Conservation (phyloP, 495 filamentous ascomycete species). For the Aspergillus campestris region DNA sequence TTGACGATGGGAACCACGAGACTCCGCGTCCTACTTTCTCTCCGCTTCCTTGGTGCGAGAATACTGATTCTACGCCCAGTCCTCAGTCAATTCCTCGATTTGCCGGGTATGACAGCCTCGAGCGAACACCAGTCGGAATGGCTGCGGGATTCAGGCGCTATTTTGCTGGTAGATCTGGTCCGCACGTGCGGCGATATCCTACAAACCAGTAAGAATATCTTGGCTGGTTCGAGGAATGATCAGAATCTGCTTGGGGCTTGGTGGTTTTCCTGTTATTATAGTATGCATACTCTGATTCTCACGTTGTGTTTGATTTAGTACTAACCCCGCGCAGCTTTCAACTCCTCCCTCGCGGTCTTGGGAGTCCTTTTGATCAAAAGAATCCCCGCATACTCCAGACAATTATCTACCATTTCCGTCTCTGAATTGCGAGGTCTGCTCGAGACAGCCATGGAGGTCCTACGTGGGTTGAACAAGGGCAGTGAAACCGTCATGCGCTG, state of each 20-base stretch:
- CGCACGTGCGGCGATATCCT: not conserved
- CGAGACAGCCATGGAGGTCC: not conserved
- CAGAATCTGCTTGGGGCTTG: conserved; percentile 1
- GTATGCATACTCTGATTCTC: not conserved
- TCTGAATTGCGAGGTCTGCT: not conserved
- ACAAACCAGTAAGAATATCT: conserved; percentile 1
- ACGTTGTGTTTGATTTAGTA: too few relatives aligned
- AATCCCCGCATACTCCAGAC: too few relatives aligned
- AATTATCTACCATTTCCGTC: not conserved
- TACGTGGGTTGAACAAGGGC: not conserved
- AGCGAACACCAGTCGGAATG: too few relatives aligned
- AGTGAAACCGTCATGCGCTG: not conserved
- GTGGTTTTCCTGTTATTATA: conserved; percentile 5
- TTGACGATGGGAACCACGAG: not conserved
- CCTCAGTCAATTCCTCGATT: not conserved
- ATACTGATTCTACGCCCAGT: not conserved
- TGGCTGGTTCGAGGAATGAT: not conserved
- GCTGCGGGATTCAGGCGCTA: not conserved
- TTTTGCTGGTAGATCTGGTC: not conserved
- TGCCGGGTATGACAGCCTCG: too few relatives aligned
- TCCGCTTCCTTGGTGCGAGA: not conserved
- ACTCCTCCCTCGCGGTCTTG: too few relatives aligned
- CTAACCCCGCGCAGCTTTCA: too few relatives aligned
- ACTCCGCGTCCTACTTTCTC: not conserved
- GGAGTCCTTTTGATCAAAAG: too few relatives aligned